Conservation (phyloP, 768 basidiomycete genomes). For the Amanita pseudoporphyria region DNA sequence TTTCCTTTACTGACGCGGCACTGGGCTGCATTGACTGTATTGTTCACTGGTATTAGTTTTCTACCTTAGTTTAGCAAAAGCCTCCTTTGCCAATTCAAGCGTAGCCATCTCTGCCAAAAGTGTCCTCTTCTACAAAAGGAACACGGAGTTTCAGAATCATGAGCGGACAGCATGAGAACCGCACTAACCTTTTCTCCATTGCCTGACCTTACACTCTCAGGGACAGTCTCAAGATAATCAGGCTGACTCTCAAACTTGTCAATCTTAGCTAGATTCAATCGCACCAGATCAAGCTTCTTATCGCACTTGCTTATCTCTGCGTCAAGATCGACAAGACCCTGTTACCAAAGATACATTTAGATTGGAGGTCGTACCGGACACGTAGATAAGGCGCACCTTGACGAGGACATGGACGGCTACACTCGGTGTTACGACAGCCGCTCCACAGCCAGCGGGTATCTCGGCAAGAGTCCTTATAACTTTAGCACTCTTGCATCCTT, state of each 20-base stretch:
- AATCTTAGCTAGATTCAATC: constrained; percentile 67
- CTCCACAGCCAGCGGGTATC: constrained; percentile 87
- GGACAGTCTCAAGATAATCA: constrained; percentile 75
- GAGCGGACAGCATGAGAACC: constrained; percentile 6
- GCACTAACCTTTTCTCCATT: constrained; percentile 76
- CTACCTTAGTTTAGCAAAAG: constrained; percentile 11
- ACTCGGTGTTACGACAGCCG: constrained; percentile 65
- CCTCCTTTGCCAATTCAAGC: constrained; percentile 8
- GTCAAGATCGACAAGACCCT: constrained; percentile 89
- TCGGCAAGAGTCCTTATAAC: constrained; percentile 55
- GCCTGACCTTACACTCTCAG: constrained; percentile 57
- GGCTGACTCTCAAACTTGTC: constrained; percentile 59
- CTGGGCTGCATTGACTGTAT: neutral
- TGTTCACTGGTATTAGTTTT: neutral
- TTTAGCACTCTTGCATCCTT: constrained; percentile 73
- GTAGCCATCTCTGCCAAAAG: constrained; percentile 55
- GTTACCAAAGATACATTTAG: neutral
- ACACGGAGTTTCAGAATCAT: neutral
- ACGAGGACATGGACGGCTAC: constrained; percentile 80
- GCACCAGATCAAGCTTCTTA: constrained; percentile 77
- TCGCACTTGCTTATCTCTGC: constrained; percentile 82
- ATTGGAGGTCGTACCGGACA: neutral
- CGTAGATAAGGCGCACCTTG: constrained; percentile 39
- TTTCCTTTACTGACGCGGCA: neutral
- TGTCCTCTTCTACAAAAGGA: constrained; percentile 52